phyloP scores from a whole-genome alignment of 208 protist genomes.

The Leishmania mexicana region DNA sequence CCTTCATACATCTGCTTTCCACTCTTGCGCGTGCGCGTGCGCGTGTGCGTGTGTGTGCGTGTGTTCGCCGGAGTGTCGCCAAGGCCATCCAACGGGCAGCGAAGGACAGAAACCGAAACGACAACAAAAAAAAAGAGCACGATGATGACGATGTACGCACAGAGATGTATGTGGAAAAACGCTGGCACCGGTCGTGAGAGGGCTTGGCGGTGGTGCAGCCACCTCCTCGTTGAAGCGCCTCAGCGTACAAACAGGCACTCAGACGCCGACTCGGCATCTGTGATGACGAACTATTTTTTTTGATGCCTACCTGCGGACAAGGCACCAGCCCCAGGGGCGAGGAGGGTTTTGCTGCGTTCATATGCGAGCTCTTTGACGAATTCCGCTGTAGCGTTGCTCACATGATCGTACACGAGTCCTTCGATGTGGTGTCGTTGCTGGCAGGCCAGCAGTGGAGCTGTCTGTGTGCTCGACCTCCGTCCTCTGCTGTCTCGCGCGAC shows the following conservation, averaged over 20 bases:
- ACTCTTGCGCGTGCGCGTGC: not conserved
- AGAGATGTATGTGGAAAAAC: not conserved
- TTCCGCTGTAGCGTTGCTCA: not conserved
- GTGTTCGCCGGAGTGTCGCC: not conserved
- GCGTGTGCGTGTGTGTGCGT: not conserved
- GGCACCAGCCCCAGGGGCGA: not conserved
- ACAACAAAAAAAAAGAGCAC: not conserved
- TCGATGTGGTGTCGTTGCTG: not conserved
- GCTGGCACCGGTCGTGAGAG: not conserved
- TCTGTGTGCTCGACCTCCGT: not conserved
- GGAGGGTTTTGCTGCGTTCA: not conserved
- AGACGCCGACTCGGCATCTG: not conserved
- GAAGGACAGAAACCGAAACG: not conserved
- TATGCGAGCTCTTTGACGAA: not conserved
- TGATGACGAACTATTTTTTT: not conserved
- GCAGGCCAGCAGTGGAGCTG: not conserved
- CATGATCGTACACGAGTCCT: not conserved
- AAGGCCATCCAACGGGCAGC: not conserved
- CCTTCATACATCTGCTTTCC: not conserved
- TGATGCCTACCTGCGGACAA: not conserved
- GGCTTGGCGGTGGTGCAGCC: not conserved
- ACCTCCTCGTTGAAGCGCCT: not conserved
- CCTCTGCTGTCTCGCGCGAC: not conserved
- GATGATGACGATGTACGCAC: not conserved
- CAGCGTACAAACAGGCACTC: not conserved